These are phyloP conservation scores for Panaeolus papilionaceus DNA, from an alignment of 768 basidiomycete genomes.

Conservation along the genomic window DNA sequence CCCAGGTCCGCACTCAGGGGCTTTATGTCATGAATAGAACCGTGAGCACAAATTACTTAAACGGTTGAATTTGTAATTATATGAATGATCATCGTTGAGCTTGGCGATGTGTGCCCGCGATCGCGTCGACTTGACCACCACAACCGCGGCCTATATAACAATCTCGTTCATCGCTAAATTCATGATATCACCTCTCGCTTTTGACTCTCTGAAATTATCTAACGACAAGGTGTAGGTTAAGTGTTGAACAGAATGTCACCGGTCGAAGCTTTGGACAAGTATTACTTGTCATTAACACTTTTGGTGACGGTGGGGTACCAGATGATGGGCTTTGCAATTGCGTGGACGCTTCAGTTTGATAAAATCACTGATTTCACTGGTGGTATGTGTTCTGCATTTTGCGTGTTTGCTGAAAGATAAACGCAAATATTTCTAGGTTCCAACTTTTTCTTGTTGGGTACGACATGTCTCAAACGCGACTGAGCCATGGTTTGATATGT, in stretches of 20 bases:
- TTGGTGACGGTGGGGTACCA: slow-evolving; percentile 66
- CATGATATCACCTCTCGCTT: slow-evolving; percentile 1
- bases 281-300: slow-evolving; percentile 55
- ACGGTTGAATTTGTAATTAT: neutral
- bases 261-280: slow-evolving; percentile 53
- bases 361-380: slow-evolving; percentile 78
- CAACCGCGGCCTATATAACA: neutral
- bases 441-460: slow-evolving; percentile 71
- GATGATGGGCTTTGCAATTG: slow-evolving; percentile 64
- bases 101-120: slow-evolving; percentile 9
- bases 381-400: slow-evolving; percentile 37
- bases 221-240: neutral
- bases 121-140: slow-evolving; percentile 8
- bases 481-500: neutral
- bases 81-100: neutral
- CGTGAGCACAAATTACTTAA: neutral
- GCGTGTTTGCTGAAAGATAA: neutral
- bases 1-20: neutral
- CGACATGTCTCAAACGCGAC: neutral
- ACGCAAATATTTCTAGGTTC: slow-evolving; percentile 45
- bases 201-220: neutral
- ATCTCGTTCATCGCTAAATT: neutral
- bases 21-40: neutral
- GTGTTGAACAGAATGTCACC: slow-evolving; percentile 35
- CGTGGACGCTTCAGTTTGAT: slow-evolving; percentile 74